phyloP scores from a whole-genome alignment of 306 rosid species.

The Vigna mungo region DNA sequence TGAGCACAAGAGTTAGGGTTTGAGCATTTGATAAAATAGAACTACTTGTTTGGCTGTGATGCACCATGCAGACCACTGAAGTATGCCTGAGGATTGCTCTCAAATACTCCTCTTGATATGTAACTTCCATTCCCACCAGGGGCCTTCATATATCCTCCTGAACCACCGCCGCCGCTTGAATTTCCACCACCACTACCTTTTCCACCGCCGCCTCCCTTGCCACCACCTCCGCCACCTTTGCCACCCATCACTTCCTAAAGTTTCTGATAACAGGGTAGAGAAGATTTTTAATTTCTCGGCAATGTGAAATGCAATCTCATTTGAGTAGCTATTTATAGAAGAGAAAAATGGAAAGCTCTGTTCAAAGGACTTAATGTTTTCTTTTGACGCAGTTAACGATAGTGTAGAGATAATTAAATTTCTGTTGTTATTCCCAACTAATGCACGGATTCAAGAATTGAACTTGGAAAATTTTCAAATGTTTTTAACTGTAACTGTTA shows the following conservation, averaged over 20 bases:
- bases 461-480: background rate
- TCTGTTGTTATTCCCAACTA: background rate
- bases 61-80: too few species aligned
- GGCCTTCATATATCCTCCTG: background rate
- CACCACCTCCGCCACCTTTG: background rate
- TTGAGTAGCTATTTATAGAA: slow-evolving; percentile 26
- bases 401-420: background rate
- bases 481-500: background rate
- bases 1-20: too few species aligned
- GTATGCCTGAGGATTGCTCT: too few species aligned
- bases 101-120: too few species aligned
- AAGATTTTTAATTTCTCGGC: too few species aligned
- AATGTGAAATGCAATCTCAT: too few species aligned
- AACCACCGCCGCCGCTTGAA: background rate
- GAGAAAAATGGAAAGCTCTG: background rate
- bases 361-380: background rate
- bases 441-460: background rate
- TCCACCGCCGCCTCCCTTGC: background rate
- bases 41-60: too few species aligned
- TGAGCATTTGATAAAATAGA: too few species aligned
- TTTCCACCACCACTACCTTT: background rate
- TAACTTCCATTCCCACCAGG: too few species aligned
- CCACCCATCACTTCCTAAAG: background rate
- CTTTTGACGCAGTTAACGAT: background rate
- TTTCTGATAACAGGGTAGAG: too few species aligned